These are phyloP conservation scores for Wickerhamiella nectarea DNA, from an alignment of 805 yeast genomes.

Conservation along the genomic window DNA sequence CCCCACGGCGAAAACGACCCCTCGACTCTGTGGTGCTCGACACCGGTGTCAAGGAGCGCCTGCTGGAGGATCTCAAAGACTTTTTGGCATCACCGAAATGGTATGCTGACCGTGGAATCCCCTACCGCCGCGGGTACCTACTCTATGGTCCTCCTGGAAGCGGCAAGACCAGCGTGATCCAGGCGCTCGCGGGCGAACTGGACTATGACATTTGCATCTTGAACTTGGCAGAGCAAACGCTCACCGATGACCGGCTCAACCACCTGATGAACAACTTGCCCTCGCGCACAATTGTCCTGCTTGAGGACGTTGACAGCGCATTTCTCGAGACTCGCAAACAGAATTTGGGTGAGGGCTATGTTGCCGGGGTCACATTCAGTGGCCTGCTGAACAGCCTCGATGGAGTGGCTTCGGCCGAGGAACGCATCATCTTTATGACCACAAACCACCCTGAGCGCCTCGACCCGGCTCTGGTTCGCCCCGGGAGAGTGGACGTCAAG, in stretches of 20 bases:
- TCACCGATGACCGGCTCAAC: constrained; percentile 88
- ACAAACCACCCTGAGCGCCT: constrained; percentile 91
- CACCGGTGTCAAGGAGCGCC: constrained; percentile 49
- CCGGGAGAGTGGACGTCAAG: constrained; percentile 86
- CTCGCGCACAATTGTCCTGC: constrained; percentile 63
- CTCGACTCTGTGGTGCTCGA: constrained; percentile 80
- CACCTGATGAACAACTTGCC: constrained; percentile 96
- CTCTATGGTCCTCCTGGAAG: constrained; percentile 96
- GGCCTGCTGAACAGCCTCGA: constrained; percentile 89
- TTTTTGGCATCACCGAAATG: constrained; percentile 70
- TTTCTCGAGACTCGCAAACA: constrained; percentile 56
- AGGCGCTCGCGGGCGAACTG: constrained; percentile 90
- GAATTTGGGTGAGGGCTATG: constrained; percentile 59
- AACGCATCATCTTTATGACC: constrained; percentile 93
- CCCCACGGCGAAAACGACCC: constrained; percentile 75
- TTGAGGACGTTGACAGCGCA: constrained; percentile 96
- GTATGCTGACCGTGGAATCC: constrained; percentile 95
- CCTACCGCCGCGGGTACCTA: constrained; percentile 87
- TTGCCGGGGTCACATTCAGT: constrained; percentile 86
- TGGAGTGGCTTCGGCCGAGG: constrained; percentile 96
- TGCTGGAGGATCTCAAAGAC: constrained; percentile 62
- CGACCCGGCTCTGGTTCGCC: constrained; percentile 87
- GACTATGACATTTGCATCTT: constrained; percentile 91
- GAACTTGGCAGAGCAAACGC: constrained; percentile 76
- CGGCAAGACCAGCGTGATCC: constrained; percentile 91